A percentile compares a stretch with the other conserved stretches of the same genome.
These are phyloP conservation scores for Ophiostoma himal-ulmi DNA, from an alignment of 2,329 filamentous ascomycete genomes.

Conservation along the genomic window DNA sequence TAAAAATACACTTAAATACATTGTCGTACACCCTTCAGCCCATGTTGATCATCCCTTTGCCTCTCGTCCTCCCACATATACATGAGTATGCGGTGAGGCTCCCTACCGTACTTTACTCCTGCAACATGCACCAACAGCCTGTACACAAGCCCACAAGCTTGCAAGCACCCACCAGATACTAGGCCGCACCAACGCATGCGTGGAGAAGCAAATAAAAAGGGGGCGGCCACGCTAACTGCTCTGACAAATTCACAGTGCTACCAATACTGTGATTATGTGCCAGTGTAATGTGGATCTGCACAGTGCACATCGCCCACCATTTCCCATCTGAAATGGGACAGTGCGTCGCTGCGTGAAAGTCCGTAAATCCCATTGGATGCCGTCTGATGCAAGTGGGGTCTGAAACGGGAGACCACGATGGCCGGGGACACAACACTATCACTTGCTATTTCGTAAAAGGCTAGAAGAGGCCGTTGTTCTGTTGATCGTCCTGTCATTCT, in stretches of 20 bases:
- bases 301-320: background rate
- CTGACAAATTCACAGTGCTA: background rate
- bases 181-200: conserved; percentile 5
- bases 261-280: background rate
- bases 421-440: conserved; percentile 12
- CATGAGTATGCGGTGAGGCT: background rate
- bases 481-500: background rate
- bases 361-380: conserved; percentile 14
- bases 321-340: background rate
- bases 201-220: conserved; percentile 15
- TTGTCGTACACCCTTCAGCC: background rate
- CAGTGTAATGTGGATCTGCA: background rate
- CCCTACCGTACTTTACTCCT: background rate
- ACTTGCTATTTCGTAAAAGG: background rate
- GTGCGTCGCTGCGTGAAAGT: background rate
- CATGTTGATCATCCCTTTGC: background rate
- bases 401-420: conserved; percentile 19
- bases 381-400: conserved; percentile 17
- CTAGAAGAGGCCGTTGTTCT: conserved; percentile 5
- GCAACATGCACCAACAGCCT: background rate
- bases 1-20: background rate
- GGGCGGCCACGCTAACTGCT: conserved; percentile 2
- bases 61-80: background rate
- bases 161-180: background rate
- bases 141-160: background rate